Base-by-base conservation (phyloP, 805 yeast genomes). In the Kodamaea lidongshanica region DNA sequence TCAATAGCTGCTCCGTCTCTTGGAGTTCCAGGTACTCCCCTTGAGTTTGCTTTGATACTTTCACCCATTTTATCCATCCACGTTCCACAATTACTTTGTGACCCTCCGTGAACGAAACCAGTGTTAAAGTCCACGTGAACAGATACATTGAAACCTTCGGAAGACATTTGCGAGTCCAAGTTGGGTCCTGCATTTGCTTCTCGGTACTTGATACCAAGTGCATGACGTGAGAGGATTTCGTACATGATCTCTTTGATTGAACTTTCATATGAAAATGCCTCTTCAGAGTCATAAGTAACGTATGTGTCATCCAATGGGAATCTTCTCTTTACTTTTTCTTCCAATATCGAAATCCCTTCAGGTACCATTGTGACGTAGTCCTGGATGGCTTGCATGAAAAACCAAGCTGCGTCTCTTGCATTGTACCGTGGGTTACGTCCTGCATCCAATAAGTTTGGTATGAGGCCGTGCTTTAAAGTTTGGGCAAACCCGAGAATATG, bases 1-100 rank as follows among this genome's bases (percentile, higher is more conserved):
- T 89, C 98, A 33, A 89, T 68, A 3, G 94, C 96, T 1, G 96
- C 95, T 20, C 98, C 98, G 56, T 88, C 95, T 50, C 98, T 73
- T 14, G 98, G 97, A 0, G 97, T 89, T 2, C 97, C 98, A 1
- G 98, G 98, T 19, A 74, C 65, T n/a, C 98, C 98, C 44, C 79
- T 82, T 36, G 76, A 79, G 1, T 81, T 79, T 0, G 97, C 96
- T 33, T 58, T 67, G 19, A 56, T 76, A 48, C 95, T 83, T 60
- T 92, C 97, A 15, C 98, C 98, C 97, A 89, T 89, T 60, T 89
- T 89, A 58, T 89, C 98, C 96, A 88, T 89, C 98, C 98, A 89
- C 0, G 98, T 92, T 13, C 98, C 98, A 62, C 98, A 89, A 52
- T 89, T 89, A 53, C 60, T 74, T 54, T 83, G 95, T 28, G 84